Percentiles rank a stretch among this genome's conserved stretches.
These are phyloP conservation scores for Leccinum ponderosum DNA, from an alignment of 1,284 basidiomycete species.

Conservation along the genomic window DNA sequence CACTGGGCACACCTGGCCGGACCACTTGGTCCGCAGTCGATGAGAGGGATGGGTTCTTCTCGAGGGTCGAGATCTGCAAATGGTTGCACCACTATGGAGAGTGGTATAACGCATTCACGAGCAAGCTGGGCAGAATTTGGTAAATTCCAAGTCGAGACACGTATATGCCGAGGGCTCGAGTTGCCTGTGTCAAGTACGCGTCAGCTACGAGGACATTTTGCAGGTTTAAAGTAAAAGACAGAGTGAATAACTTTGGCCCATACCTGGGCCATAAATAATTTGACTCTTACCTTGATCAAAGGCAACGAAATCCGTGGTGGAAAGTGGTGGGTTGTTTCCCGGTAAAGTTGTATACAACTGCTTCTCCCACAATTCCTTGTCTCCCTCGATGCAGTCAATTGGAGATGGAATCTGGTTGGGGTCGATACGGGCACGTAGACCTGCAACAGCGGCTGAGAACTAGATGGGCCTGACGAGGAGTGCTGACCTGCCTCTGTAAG, in stretches of 20 bases:
- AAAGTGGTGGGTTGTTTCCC: slow-evolving; percentile 77
- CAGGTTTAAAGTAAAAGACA: background rate
- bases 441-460: slow-evolving; percentile 37
- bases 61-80: slow-evolving; percentile 83
- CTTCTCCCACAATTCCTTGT: slow-evolving; percentile 82
- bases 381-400: slow-evolving; percentile 80
- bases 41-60: slow-evolving; percentile 81
- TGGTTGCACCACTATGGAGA: slow-evolving; percentile 88
- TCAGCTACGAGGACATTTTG: slow-evolving; percentile 7
- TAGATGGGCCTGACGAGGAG: background rate
- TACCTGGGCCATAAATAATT: background rate
- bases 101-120: slow-evolving; percentile 80
- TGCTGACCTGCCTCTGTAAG: slow-evolving; percentile 53
- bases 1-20: slow-evolving; percentile 89
- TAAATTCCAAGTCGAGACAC: slow-evolving; percentile 86
- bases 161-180: slow-evolving; percentile 83
- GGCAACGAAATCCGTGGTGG: slow-evolving; percentile 85
- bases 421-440: slow-evolving; percentile 84
- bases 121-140: slow-evolving; percentile 84
- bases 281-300: slow-evolving; percentile 83
- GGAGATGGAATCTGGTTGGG: slow-evolving; percentile 92
- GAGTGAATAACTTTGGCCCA: background rate
- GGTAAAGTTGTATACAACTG: slow-evolving; percentile 79
- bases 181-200: slow-evolving; percentile 47
- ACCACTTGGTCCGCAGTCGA: slow-evolving; percentile 66